Base-by-base conservation (phyloP, 1,284 basidiomycete genomes). In the Paramarasmius palmivorus region DNA sequence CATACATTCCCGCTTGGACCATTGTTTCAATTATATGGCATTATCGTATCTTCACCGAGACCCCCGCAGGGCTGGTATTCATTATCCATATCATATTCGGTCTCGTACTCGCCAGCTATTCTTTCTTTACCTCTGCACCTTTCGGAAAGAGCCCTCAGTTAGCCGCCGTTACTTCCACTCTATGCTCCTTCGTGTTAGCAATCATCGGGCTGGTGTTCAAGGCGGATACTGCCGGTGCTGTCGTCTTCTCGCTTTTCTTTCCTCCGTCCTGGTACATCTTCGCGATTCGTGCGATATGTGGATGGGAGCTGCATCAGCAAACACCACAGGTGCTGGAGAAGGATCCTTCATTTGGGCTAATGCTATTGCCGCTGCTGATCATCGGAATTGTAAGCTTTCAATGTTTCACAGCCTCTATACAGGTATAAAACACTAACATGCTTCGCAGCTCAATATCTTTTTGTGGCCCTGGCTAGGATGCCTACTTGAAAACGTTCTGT, bases 251-350 rank as follows among this genome's bases (percentile, higher is more conserved):
- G 0, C 62, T 93, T 47, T 67, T 92, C 37, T 90, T 92, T 64
- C 90, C 90, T 0, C 85, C 90, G 0, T 79, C 80, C 12, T 91
- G 83, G 66, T 91, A 88, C 60, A 76, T 90, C n/a, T 92, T 90
- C 59, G 81, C 82, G n/a, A 79, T 84, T 22, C 77, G 85, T 41
- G 79, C 79, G 2, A 78, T 90, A 3, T 79, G 80, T 51, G 84
- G 86, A 6, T 92, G 78, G 60, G 90, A 92, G 67, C 76, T 77
- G 42, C 69, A 83, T 49, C 71, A 76, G 39, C 64, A 79, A 39
- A 65, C 78, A 2, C 82, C 86, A 0, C 73, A 83, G 57, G 62
- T 81, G 2, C 54, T 83, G 8, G 72, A 77, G 39, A 71, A 73
- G 0, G 86, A 88, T 65, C 88, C 88, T 2, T 81, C 84, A 56